Percentiles rank a stretch among this genome's conserved stretches.
These are phyloP conservation scores for Pythium apleroticum DNA, from an alignment of 352 stramenopile genomes.

Conservation along the genomic window DNA sequence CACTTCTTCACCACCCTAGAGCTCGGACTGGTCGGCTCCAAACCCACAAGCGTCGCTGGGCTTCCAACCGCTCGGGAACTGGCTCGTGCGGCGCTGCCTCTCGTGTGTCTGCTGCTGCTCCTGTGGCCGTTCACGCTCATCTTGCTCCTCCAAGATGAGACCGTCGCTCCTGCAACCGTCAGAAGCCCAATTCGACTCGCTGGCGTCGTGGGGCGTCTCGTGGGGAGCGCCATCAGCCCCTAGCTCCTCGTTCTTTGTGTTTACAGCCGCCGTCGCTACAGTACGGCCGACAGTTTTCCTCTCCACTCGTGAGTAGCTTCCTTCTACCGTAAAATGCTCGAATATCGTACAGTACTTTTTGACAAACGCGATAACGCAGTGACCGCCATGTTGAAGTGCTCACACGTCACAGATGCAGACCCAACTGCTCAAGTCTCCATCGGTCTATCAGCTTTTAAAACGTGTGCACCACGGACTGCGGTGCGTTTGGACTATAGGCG, in stretches of 20 bases:
- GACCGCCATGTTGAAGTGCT: background rate
- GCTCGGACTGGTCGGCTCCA: background rate
- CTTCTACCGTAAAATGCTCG: background rate
- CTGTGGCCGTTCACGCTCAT: background rate
- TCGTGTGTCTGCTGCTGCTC: background rate
- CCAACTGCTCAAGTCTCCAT: too few relatives aligned
- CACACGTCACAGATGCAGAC: background rate
- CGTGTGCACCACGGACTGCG: too few relatives aligned
- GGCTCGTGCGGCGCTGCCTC: background rate
- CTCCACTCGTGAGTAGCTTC: background rate
- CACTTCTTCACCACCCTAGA: slow-evolving; percentile 10
- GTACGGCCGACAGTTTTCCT: background rate
- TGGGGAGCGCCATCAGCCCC: background rate
- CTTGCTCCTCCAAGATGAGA: background rate
- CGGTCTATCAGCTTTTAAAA: too few relatives aligned
- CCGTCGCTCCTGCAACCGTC: too few relatives aligned
- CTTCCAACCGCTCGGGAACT: background rate
- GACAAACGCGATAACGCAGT: background rate
- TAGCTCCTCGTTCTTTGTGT: background rate
- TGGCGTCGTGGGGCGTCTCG: background rate
- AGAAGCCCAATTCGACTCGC: background rate
- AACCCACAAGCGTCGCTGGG: background rate
- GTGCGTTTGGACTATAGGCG: too few relatives aligned
- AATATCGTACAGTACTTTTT: background rate
- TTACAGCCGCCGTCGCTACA: background rate